These are phyloP conservation scores for Talaromyces proteolyticus DNA, from an alignment of 495 filamentous ascomycete genomes.

Conservation along the genomic window DNA sequence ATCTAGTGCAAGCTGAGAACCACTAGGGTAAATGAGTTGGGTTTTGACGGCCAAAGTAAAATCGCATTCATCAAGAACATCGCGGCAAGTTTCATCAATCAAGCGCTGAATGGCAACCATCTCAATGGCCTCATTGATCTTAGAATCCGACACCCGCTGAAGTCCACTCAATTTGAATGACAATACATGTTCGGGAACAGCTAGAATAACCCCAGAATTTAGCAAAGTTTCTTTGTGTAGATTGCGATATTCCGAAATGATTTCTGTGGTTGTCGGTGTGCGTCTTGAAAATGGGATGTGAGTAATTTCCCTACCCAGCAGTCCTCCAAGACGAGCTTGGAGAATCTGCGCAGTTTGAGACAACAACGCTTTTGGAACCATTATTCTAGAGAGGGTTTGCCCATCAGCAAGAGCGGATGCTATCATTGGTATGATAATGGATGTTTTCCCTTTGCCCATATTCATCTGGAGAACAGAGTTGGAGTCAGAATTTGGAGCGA, in stretches of 20 bases:
- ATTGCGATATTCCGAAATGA: constrained; percentile 5
- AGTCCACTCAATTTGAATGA: constrained; percentile 64
- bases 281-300: constrained; percentile 58
- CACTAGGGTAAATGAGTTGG: constrained; percentile 63
- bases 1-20: constrained; percentile 47
- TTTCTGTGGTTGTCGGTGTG: constrained; percentile 14
- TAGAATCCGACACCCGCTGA: constrained; percentile 32
- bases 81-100: constrained; percentile 36
- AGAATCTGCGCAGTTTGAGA: constrained; percentile 57
- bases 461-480: constrained; percentile 65
- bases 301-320: constrained; percentile 51
- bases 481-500: constrained; percentile 25
- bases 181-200: constrained; percentile 63
- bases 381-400: constrained; percentile 43
- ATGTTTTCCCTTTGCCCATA: constrained; percentile 73
- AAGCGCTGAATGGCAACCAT: constrained; percentile 27
- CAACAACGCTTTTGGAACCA: constrained; percentile 58
- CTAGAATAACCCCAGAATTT: constrained; percentile 47
- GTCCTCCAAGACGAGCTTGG: constrained; percentile 48
- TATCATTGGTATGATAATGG: constrained; percentile 63
- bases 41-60: constrained; percentile 53
- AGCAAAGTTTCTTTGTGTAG: constrained; percentile 41
- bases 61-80: constrained; percentile 62
- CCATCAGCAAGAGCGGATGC: constrained; percentile 50
- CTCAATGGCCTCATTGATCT: constrained; percentile 7